Conservation (phyloP, 306 rosid genomes). For the Gillenia trifoliata region DNA sequence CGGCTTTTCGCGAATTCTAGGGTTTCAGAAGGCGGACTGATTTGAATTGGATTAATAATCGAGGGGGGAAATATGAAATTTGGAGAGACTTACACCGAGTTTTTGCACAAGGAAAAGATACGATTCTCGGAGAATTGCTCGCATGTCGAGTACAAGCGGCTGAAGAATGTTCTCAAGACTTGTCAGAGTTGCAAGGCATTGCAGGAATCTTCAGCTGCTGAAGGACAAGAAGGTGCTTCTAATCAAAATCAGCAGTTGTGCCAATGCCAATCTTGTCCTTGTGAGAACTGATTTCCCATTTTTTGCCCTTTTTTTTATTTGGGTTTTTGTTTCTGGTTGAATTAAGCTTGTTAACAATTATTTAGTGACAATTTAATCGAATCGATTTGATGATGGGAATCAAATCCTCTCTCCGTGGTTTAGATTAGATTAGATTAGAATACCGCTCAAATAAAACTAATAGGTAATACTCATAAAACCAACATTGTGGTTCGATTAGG, state of each 20-base stretch:
- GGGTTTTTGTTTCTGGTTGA: not conserved
- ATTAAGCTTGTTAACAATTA: not conserved
- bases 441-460: too few species aligned
- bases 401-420: too few species aligned
- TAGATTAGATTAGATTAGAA: too few species aligned
- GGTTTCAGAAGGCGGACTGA: not conserved
- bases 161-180: constrained; percentile 76
- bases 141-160: constrained; percentile 61
- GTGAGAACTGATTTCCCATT: constrained; percentile 31
- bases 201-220: constrained; percentile 20
- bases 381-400: too few species aligned
- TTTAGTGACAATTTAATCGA: too few species aligned
- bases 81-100: constrained; percentile 61
- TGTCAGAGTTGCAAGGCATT: constrained; percentile 45
- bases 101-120: constrained; percentile 55
- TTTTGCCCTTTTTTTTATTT: not conserved
- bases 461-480: too few species aligned
- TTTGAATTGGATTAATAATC: not conserved
- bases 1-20: not conserved
- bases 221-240: constrained; percentile 7
- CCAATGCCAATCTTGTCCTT: constrained; percentile 60
- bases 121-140: constrained; percentile 53
- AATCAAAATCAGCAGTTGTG: constrained; percentile 27
- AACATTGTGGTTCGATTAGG: not conserved
- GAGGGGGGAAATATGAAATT: constrained; percentile 60